Conservation (phyloP, 305 asterid genomes). For the Ilex paraguariensis region DNA sequence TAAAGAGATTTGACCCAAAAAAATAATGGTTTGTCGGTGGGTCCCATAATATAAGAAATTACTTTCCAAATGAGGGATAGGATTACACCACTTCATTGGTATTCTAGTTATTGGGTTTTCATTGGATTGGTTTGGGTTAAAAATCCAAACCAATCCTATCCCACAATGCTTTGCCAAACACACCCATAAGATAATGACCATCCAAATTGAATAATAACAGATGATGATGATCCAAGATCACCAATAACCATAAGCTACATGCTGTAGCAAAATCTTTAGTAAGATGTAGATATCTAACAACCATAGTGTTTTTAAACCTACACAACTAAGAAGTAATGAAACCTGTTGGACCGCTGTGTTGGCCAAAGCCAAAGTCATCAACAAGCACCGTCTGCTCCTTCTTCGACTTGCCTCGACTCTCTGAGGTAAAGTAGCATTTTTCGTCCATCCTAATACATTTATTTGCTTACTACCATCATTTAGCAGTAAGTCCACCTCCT, state of each 20-base stretch:
- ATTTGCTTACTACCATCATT: slow-evolving; percentile 99
- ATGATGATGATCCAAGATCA: background rate
- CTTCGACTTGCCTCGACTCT: slow-evolving; percentile 99
- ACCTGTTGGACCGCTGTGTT: slow-evolving; percentile 86
- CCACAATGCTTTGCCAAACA: too few species aligned
- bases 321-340: slow-evolving; percentile 18
- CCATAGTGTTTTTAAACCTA: background rate
- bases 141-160: too few species aligned
- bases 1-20: too few species aligned
- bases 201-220: background rate
- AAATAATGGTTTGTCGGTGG: too few species aligned
- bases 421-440: slow-evolving; percentile 59
- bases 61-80: too few species aligned
- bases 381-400: slow-evolving; percentile 92
- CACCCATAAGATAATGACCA: background rate
- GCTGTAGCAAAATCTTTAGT: background rate
- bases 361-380: slow-evolving; percentile 95
- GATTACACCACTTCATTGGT: too few species aligned
- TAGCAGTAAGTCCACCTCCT: slow-evolving; percentile 98
- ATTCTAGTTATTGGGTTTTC: too few species aligned
- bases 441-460: slow-evolving; percentile 89
- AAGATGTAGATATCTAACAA: slow-evolving; percentile 4
- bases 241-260: background rate
- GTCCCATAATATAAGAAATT: too few species aligned
- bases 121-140: too few species aligned